Percentiles rank a stretch among this genome's conserved stretches.
Evolutionary conservation across 371 early-diverging fungal genomes (phyloP).

Genomic region (Mucor ambiguus): DNA sequence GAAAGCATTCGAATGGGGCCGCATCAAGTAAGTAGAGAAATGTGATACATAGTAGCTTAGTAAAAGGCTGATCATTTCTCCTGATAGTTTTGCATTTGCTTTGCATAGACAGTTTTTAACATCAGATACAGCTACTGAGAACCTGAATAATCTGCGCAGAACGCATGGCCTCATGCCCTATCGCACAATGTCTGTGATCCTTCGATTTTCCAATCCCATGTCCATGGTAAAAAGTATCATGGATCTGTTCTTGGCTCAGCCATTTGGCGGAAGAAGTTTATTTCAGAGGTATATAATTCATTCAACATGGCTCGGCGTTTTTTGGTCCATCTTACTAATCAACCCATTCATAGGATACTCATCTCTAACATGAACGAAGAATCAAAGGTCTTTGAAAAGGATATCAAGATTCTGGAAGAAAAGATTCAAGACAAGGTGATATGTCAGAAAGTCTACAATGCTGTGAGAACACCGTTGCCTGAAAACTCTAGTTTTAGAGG

Average conservation of each 20-base stretch:
- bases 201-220: constrained; percentile 66
- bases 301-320: not conserved
- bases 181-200: constrained; percentile 52
- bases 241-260: constrained; percentile 68
- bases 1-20: constrained; percentile 65
- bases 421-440: constrained; percentile 45
- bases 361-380: constrained; percentile 64
- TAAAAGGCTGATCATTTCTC: not conserved
- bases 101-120: constrained; percentile 61
- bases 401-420: constrained; percentile 49
- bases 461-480: constrained; percentile 47
- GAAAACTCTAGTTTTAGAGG: constrained; percentile 17
- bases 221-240: constrained; percentile 63
- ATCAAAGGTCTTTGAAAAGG: constrained; percentile 50
- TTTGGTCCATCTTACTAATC: not conserved
- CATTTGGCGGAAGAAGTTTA: constrained; percentile 65
- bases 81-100: constrained; percentile 61
- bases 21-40: constrained; percentile 42
- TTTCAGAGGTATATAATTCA: constrained; percentile 53
- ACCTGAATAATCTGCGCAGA: constrained; percentile 54
- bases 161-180: constrained; percentile 65
- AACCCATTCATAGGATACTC: constrained; percentile 38
- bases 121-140: constrained; percentile 60
- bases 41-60: not conserved
- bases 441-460: constrained; percentile 58